phyloP scores from a whole-genome alignment of 2,329 filamentous ascomycete genomes.

The Geoglossum cookeanum region DNA sequence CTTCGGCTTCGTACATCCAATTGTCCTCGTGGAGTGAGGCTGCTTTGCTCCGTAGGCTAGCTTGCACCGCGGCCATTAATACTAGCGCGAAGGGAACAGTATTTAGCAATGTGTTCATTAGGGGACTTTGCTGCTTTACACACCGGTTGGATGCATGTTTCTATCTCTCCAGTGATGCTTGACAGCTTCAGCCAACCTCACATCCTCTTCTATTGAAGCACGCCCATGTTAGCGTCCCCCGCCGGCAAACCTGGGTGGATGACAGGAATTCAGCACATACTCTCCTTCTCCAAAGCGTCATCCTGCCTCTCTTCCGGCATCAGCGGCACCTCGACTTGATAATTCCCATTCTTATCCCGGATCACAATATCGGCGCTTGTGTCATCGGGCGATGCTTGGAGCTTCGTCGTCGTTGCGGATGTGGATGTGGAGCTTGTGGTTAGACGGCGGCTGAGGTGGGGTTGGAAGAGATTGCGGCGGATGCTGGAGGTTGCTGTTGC shows the following conservation, averaged over 20 bases:
- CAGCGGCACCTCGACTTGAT: slow-evolving; percentile 27
- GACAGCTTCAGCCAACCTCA: slow-evolving; percentile 40
- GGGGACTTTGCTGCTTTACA: neutral
- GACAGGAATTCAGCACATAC: slow-evolving; percentile 14
- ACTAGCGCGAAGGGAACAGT: slow-evolving; percentile 30
- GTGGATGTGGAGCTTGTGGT: slow-evolving; percentile 5
- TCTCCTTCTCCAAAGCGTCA: slow-evolving; percentile 21
- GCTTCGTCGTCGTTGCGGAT: slow-evolving; percentile 3
- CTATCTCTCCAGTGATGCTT: slow-evolving; percentile 39
- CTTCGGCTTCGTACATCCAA: slow-evolving; percentile 76
- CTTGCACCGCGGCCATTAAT: slow-evolving; percentile 47
- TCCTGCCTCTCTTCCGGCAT: slow-evolving; percentile 14
- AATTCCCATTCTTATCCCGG: slow-evolving; percentile 28
- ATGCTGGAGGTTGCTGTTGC: neutral
- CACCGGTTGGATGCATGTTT: slow-evolving; percentile 28
- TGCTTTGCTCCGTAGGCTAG: slow-evolving; percentile 54
- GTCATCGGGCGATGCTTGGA: slow-evolving; percentile 7
- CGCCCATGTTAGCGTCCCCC: slow-evolving; percentile 4
- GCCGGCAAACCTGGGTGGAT: neutral
- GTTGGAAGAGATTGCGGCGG: slow-evolving; percentile 5
- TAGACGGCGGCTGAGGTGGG: slow-evolving; percentile 5
- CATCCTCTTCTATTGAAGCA: slow-evolving; percentile 34
- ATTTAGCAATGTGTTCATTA: too few relatives aligned
- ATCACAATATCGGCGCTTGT: slow-evolving; percentile 29
- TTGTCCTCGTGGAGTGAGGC: slow-evolving; percentile 59